Base-by-base conservation (phyloP, 148 eudicot genomes). In the Amaranthus hypochondriacus region DNA sequence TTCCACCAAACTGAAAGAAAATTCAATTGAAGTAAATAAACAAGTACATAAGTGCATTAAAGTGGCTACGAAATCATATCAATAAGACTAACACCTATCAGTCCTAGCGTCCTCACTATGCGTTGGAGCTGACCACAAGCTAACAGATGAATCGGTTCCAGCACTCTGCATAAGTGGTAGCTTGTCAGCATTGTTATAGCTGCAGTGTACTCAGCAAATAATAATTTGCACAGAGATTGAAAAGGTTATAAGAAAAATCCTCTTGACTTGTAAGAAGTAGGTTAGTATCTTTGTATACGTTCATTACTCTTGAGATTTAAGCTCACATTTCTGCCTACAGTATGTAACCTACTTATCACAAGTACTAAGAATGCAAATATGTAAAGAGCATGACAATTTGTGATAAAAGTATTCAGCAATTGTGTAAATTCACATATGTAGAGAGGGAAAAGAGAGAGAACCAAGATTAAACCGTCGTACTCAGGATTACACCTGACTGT, bases 71-170 rank as follows among this genome's bases (percentile, higher is more conserved):
- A 14, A 67, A 63, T 15, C 62, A n/a, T 4, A 62, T 71, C 6
- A 52, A 39, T 4, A 70, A 66, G 54, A 71, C 74, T 67, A 71
- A 62, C 52, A 90, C 97, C 97, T 87, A 63, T 92, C 86, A 63
- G 87, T 73, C 66, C 78, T 42, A 52, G 61, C 70, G 57, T 80
- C 82, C 62, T 83, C 86, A 65, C 70, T 82, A 68, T 74, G 86
- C 59, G 75, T 78, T 70, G 96, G 81, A 78, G 90, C 92, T 63
- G 77, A 76, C 99, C 97, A 96, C 80, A 96, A 81, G 81, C 88
- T 92, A 76, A 96, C 95, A 57, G 92, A 85, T 39, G 99, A 92
- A 80, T 96, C 97, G 59, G 99, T 96, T 79, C 99, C 99, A 66
- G 96, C 88, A 82, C 97, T 96, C 99, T 96, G 88, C 79, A 79